Evolutionary conservation across 768 basidiomycete species (phyloP), one percentile per base, ranked within the genome.

Genomic region (Scleroderma citrinum): DNA sequence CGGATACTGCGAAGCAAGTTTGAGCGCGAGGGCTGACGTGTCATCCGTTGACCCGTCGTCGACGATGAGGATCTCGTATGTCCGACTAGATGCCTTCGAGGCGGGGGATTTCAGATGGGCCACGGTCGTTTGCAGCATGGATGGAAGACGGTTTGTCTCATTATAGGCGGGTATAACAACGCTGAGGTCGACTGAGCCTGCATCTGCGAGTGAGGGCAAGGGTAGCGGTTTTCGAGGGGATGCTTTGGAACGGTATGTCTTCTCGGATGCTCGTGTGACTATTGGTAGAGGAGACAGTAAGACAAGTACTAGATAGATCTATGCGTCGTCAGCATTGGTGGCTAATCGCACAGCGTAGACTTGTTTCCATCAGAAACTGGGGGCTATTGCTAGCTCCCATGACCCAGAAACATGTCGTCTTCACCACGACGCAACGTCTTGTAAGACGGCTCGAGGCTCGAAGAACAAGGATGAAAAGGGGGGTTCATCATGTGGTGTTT

Each of bases 381-480:
- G 66, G 69, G 70, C n/a, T n/a, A n/a, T n/a, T 67, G 56, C 21
- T 44, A 52, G 50, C 54, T 61, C 69, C 76, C 73, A n/a, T 66
- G 72, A 77, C 78, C 83, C 72, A 51, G 45, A 52, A n/a, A 49
- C 50, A 51, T 73, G 60, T 86, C 87, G 82, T 85, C 87, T 57
- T 76, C 66, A 75, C 70, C 71, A 62, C 71, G 73, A 77, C 87
- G 85, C 76, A 62, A 63, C 64, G 65, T 59, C 54, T 57, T 44
- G 51, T 58, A 58, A 61, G 59, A 69, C 55, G 68, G 74, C 87
- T 82, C 82, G 69, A 59, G 62, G 73, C 83, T 90, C 88, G 73
- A 85, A 90, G 87, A 90, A 91, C 87, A 91, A 91, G 87, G 87
- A 91, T 91, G 88, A 87, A 78, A 66, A 71, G n/a, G n/a, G 73